Evolutionary conservation across 352 stramenopile genomes (phyloP).

Genomic region (Pythium monospermum): DNA sequence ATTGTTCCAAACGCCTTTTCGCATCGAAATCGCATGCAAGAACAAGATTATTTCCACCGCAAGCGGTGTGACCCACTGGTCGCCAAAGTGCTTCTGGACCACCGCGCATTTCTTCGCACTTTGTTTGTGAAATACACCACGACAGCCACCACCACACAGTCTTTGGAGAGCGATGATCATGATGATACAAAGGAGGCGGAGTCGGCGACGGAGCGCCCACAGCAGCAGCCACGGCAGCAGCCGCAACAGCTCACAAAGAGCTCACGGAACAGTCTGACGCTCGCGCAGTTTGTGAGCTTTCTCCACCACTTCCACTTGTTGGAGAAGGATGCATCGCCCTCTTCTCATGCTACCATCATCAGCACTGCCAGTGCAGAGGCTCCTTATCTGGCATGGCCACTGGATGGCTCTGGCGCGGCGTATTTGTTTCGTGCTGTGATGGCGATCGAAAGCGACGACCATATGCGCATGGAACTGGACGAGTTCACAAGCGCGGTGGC

Average conservation of each 20-base stretch:
- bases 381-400: not conserved
- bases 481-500: constrained; percentile 48
- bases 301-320: not conserved
- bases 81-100: constrained; percentile 37
- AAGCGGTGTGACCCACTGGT: constrained; percentile 45
- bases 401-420: constrained; percentile 23
- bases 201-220: not conserved
- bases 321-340: not conserved
- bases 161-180: not conserved
- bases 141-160: constrained; percentile 22
- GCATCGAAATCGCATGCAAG: constrained; percentile 8
- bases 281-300: constrained; percentile 8
- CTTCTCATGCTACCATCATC: not conserved
- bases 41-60: constrained; percentile 34
- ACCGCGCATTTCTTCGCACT: constrained; percentile 43
- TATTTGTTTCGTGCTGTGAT: constrained; percentile 46
- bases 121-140: constrained; percentile 52
- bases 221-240: not conserved
- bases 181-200: not conserved
- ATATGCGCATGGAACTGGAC: constrained; percentile 51
- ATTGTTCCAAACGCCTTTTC: constrained; percentile 21
- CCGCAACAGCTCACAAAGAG: constrained; percentile 13
- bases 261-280: constrained; percentile 13
- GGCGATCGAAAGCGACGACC: constrained; percentile 47
- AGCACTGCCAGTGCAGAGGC: not conserved